These are phyloP conservation scores for Colletotrichum lupini DNA, from an alignment of 2,329 filamentous ascomycete genomes.

Conservation along the genomic window DNA sequence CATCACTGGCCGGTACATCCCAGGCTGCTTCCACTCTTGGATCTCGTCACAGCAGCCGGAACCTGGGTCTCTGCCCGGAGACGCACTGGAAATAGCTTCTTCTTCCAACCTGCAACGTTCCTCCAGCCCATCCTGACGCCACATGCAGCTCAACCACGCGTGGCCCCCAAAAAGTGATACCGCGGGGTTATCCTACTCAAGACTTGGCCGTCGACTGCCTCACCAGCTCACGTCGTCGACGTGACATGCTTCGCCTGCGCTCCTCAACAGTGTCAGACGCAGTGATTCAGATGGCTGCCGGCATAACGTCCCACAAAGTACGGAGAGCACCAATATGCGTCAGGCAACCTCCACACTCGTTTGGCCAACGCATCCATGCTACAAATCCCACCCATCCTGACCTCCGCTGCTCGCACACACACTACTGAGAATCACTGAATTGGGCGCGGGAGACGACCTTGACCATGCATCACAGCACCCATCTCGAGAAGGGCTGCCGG, in stretches of 20 bases:
- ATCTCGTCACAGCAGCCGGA: not conserved
- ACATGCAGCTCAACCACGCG: not conserved
- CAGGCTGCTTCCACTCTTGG: not conserved
- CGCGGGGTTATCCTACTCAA: not conserved
- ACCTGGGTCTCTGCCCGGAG: not conserved
- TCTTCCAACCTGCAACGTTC: slow-evolving; percentile 17
- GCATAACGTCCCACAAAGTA: slow-evolving; percentile 19
- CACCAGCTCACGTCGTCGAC: slow-evolving; percentile 2
- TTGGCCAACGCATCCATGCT: slow-evolving; percentile 27
- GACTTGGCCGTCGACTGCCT: not conserved
- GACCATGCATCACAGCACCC: slow-evolving; percentile 20
- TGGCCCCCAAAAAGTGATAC: not conserved
- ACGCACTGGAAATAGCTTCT: not conserved
- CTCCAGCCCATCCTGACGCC: not conserved
- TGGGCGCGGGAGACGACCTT: slow-evolving; percentile 28
- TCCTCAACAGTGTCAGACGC: not conserved
- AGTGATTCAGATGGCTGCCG: not conserved
- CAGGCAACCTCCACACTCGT: not conserved
- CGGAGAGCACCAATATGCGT: not conserved
- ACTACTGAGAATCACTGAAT: slow-evolving; percentile 15
- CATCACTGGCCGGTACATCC: not conserved
- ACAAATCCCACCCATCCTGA: not conserved
- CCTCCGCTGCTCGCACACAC: not conserved
- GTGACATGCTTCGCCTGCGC: not conserved
- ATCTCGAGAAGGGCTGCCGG: slow-evolving; percentile 22